Evolutionary conservation across 2,329 filamentous ascomycete genomes (phyloP).

Genomic region (Aureobasidium mangrovei): DNA sequence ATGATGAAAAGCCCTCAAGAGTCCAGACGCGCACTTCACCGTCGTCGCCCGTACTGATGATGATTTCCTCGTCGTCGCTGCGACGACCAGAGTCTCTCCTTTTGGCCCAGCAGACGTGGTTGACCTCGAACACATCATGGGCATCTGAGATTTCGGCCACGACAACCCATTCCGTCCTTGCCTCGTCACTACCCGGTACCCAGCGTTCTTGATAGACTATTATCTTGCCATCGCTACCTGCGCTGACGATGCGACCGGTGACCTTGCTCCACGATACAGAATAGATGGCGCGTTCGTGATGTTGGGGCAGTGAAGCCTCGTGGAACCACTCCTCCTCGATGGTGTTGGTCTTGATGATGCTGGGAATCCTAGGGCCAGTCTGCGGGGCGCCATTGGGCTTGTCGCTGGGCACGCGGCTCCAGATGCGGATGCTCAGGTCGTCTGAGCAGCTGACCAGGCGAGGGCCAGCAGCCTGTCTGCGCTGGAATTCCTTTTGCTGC

Average conservation of each 20-base stretch:
- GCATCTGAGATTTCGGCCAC: conserved; percentile 61
- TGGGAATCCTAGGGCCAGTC: conserved; percentile 59
- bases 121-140: conserved; percentile 90
- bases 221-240: conserved; percentile 76
- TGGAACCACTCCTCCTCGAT: conserved; percentile 78
- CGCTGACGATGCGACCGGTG: conserved; percentile 73
- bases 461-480: conserved; percentile 36
- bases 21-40: conserved; percentile 80
- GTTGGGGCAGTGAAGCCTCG: conserved; percentile 63
- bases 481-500: conserved; percentile 29
- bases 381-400: conserved; percentile 34
- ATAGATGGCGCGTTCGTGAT: conserved; percentile 76
- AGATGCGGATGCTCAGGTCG: conserved; percentile 70
- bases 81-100: conserved; percentile 59
- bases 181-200: conserved; percentile 22
- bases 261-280: conserved; percentile 72
- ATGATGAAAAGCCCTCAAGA: conserved; percentile 29
- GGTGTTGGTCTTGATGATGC: conserved; percentile 66
- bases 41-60: conserved; percentile 88
- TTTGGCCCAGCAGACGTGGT: conserved; percentile 81
- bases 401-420: conserved; percentile 56
- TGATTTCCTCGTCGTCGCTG: conserved; percentile 65
- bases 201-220: conserved; percentile 65
- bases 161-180: conserved; percentile 57
- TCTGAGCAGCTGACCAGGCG: conserved; percentile 78